phyloP scores from a whole-genome alignment of 176 grass and related monocot species.

The Metroxylon sagu region DNA sequence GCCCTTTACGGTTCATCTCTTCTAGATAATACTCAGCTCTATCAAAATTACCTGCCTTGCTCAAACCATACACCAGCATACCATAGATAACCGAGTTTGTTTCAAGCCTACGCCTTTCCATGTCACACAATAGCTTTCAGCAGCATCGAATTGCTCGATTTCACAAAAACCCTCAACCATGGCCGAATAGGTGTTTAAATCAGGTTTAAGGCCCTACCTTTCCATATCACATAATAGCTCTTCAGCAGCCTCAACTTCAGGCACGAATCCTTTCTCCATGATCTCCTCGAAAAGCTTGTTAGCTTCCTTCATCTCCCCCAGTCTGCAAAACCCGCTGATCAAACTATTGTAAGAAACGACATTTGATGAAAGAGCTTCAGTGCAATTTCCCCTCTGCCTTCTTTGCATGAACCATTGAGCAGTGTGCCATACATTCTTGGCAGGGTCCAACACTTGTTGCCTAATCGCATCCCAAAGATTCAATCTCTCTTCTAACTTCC shows the following conservation, averaged over 20 bases:
- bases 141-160: conserved; percentile 2
- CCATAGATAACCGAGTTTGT: conserved; percentile 7
- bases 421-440: conserved; percentile 5
- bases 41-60: not conserved
- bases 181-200: not conserved
- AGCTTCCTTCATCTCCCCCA: conserved; percentile 6
- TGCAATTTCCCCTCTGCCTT: not conserved
- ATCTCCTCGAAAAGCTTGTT: not conserved
- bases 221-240: not conserved
- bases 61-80: not conserved
- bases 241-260: conserved; percentile 6
- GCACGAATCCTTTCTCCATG: not conserved
- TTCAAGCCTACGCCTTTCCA: conserved; percentile 8
- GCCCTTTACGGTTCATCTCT: conserved; percentile 4
- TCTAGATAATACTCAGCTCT: conserved; percentile 1
- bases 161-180: conserved; percentile 2
- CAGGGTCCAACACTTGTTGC: not conserved
- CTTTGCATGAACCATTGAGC: not conserved
- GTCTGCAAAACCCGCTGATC: conserved; percentile 7
- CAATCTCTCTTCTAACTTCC: not conserved
- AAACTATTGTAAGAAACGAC: conserved; percentile 7
- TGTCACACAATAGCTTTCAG: not conserved
- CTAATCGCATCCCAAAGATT: conserved; percentile 4
- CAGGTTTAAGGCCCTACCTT: not conserved
- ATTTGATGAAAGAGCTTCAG: not conserved